These are phyloP conservation scores for Cucurbita pepo DNA, from an alignment of 306 rosid species.

Conservation along the genomic window DNA sequence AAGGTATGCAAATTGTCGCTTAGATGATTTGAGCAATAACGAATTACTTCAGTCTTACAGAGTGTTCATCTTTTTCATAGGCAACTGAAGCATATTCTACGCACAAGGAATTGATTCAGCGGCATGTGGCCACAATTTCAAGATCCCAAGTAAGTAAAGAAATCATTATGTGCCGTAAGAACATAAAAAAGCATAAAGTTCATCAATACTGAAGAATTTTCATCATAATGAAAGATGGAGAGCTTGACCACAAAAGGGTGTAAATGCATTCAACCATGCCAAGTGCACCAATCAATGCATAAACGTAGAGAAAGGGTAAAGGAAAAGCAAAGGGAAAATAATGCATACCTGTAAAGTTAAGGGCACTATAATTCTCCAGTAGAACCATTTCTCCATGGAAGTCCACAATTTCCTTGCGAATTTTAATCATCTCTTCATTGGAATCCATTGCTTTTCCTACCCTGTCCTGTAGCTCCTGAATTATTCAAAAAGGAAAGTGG, in stretches of 20 bases:
- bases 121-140: neutral
- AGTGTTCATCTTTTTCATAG: neutral
- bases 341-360: slow-evolving; percentile 73
- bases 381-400: slow-evolving; percentile 98
- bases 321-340: neutral
- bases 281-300: neutral
- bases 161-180: neutral
- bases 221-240: neutral
- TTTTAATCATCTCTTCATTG: slow-evolving; percentile 57
- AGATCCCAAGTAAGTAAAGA: neutral
- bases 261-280: neutral
- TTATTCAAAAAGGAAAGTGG: neutral
- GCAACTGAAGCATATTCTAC: neutral
- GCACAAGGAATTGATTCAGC: neutral
- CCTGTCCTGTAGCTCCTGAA: slow-evolving; percentile 82
- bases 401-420: slow-evolving; percentile 83
- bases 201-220: neutral
- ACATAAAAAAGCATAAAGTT: neutral
- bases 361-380: slow-evolving; percentile 93
- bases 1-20: slow-evolving; percentile 1
- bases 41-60: neutral
- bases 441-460: slow-evolving; percentile 58
- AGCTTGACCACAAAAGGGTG: neutral
- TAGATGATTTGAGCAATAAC: neutral
- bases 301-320: neutral